A percentile compares a stretch with the other conserved stretches of the same genome.
These are phyloP conservation scores for Solanum megistacrolobum DNA, from an alignment of 257 asterid genomes.

Conservation along the genomic window DNA sequence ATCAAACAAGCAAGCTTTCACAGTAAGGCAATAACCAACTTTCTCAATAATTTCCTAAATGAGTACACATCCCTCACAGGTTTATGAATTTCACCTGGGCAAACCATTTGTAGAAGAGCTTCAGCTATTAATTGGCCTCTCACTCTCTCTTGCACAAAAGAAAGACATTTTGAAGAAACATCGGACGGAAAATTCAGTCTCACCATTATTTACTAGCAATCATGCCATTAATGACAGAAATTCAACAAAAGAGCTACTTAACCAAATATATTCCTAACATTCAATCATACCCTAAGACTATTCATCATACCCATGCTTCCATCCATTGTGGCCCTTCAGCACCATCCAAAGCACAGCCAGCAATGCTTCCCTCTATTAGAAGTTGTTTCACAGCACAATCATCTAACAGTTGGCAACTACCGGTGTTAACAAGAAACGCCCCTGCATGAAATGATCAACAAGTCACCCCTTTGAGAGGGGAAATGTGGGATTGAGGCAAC, in stretches of 20 bases:
- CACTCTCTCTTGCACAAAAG: background rate
- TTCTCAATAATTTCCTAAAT: background rate
- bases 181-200: background rate
- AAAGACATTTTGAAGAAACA: background rate
- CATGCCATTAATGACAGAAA: background rate
- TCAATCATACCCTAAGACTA: constrained; percentile 63
- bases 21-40: background rate
- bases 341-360: constrained; percentile 99
- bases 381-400: constrained; percentile 99
- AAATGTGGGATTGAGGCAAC: background rate
- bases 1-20: background rate
- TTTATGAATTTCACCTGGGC: background rate
- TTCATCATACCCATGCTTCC: constrained; percentile 99
- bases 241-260: background rate
- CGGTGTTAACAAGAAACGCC: constrained; percentile 96
- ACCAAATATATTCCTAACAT: constrained; percentile 23
- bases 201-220: background rate
- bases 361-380: constrained; percentile 87
- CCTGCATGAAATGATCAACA: constrained; percentile 43
- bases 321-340: constrained; percentile 99
- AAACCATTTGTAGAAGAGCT: background rate
- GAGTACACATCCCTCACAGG: background rate
- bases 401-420: constrained; percentile 95
- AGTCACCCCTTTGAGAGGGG: constrained; percentile 14
- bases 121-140: background rate